Evolutionary conservation across 257 asterid genomes (phyloP).

Genomic region (Nemophila menziesii): DNA sequence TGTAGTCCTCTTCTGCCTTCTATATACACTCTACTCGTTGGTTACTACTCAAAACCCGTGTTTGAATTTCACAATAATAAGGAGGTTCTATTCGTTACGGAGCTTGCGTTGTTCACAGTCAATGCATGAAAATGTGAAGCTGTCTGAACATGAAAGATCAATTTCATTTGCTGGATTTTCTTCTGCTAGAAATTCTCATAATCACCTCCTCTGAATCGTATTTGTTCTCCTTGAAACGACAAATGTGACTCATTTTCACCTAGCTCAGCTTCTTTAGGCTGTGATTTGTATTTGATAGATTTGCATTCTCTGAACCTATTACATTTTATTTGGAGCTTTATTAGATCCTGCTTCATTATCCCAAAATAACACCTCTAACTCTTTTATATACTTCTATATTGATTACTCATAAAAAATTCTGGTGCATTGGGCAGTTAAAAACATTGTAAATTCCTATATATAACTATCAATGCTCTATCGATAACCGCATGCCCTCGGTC

Average conservation of each 20-base stretch:
- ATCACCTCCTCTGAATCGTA: constrained; percentile 20
- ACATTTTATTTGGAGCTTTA: neutral
- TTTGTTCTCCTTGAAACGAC: constrained; percentile 14
- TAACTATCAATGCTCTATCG: constrained; percentile 20
- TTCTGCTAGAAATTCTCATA: constrained; percentile 19
- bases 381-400: constrained; percentile 17
- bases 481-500: constrained; percentile 21
- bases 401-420: constrained; percentile 19
- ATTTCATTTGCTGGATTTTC: constrained; percentile 20
- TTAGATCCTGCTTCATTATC: constrained; percentile 8
- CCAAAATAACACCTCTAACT: constrained; percentile 22
- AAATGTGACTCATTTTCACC: constrained; percentile 22
- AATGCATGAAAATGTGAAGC: constrained; percentile 23
- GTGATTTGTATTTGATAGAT: neutral
- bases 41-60: constrained; percentile 17
- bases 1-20: constrained; percentile 13
- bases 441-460: constrained; percentile 21
- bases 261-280: constrained; percentile 20
- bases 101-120: constrained; percentile 17
- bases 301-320: neutral
- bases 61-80: constrained; percentile 16
- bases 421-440: constrained; percentile 25
- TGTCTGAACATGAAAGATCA: constrained; percentile 23
- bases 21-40: constrained; percentile 11
- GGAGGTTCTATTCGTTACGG: constrained; percentile 18